phyloP scores from a whole-genome alignment of 2,329 filamentous ascomycete genomes.

The Elsinoe necatrix region DNA sequence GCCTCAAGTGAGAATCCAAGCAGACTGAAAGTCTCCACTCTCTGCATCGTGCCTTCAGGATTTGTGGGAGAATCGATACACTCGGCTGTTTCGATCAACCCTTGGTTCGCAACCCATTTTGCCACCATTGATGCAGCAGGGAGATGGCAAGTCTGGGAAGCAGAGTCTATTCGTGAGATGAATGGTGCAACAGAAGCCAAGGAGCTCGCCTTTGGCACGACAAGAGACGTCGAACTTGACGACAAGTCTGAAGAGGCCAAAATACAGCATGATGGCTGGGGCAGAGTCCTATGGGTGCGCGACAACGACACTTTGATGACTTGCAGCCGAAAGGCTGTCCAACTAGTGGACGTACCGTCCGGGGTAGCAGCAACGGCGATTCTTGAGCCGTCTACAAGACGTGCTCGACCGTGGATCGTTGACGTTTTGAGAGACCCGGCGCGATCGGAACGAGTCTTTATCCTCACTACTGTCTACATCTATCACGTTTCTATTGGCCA shows the following conservation, averaged over 20 bases:
- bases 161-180: constrained; percentile 31
- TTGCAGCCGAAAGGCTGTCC: constrained; percentile 39
- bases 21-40: neutral
- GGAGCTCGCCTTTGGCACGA: constrained; percentile 10
- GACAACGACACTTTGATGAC: constrained; percentile 44
- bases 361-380: constrained; percentile 23
- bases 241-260: constrained; percentile 30
- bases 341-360: constrained; percentile 29
- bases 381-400: constrained; percentile 22
- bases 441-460: constrained; percentile 44
- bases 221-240: constrained; percentile 17
- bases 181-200: constrained; percentile 5
- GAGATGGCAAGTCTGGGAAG: constrained; percentile 60
- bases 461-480: constrained; percentile 47
- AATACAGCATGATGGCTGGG: constrained; percentile 41
- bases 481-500: constrained; percentile 42
- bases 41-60: constrained; percentile 14
- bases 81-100: constrained; percentile 58
- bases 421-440: constrained; percentile 45
- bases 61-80: constrained; percentile 31
- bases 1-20: neutral
- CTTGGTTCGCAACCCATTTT: constrained; percentile 52
- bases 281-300: constrained; percentile 41
- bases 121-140: constrained; percentile 58
- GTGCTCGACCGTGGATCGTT: constrained; percentile 44